Evolutionary conservation across 2,329 filamentous ascomycete genomes (phyloP).

Genomic region (Teratosphaeria viscida): DNA sequence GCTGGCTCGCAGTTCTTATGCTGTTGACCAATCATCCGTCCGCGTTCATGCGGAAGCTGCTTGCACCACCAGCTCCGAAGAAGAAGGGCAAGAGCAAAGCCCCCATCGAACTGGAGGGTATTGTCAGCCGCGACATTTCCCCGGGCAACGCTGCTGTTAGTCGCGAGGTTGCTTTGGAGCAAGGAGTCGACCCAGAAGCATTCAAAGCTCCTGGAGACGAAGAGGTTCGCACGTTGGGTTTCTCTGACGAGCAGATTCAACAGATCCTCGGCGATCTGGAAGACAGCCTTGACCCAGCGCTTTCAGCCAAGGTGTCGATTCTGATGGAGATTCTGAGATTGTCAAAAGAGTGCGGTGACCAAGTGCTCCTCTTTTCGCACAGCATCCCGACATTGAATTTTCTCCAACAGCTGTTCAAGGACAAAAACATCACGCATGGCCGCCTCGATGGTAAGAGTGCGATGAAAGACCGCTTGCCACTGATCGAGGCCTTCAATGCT

Average conservation of each 20-base stretch:
- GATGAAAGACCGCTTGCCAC: conserved; percentile 47
- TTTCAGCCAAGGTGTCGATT: conserved; percentile 60
- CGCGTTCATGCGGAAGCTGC: conserved; percentile 42
- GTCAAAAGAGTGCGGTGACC: conserved; percentile 53
- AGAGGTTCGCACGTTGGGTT: conserved; percentile 22
- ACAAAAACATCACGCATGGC: conserved; percentile 35
- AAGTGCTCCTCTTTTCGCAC: conserved; percentile 71
- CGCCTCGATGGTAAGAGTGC: conserved; percentile 60
- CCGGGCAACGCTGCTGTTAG: conserved; percentile 2
- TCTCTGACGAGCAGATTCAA: conserved; percentile 28
- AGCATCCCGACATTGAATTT: conserved; percentile 60
- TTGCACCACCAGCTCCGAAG: conserved; percentile 22
- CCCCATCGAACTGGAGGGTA: background rate
- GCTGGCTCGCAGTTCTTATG: conserved; percentile 43
- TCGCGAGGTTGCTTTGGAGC: background rate
- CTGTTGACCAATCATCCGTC: conserved; percentile 50
- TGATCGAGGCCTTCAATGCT: conserved; percentile 60
- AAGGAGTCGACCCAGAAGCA: conserved; percentile 3
- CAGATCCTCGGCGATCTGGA: conserved; percentile 24
- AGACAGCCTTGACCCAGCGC: conserved; percentile 33
- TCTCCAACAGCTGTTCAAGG: conserved; percentile 47
- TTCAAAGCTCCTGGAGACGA: conserved; percentile 19
- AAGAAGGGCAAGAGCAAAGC: conserved; percentile 4
- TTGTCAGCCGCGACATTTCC: conserved; percentile 3
- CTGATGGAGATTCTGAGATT: conserved; percentile 60